These are phyloP conservation scores for Euphorbia lathyris DNA, from an alignment of 345 rosid species.

Conservation along the genomic window DNA sequence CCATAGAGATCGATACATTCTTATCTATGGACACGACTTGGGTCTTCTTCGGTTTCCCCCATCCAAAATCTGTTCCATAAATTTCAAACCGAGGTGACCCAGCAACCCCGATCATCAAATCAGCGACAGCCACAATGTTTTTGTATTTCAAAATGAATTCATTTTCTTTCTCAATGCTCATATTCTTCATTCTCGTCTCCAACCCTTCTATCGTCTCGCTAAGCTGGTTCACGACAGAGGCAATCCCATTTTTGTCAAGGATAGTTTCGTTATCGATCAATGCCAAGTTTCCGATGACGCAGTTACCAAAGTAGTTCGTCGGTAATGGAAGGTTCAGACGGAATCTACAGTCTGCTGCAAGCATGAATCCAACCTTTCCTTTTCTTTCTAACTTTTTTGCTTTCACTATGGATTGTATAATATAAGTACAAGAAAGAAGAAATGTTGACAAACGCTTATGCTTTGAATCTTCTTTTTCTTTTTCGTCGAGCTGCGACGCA, in stretches of 20 bases:
- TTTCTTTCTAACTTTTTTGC: conserved; percentile 22
- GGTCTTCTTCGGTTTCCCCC: background rate
- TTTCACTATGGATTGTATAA: conserved; percentile 23
- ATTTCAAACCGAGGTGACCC: background rate
- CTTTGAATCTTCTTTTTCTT: background rate
- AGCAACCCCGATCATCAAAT: background rate
- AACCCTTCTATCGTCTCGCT: background rate
- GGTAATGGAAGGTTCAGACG: conserved; percentile 19
- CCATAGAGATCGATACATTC: background rate
- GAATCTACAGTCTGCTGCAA: conserved; percentile 31
- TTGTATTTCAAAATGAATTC: too few species aligned
- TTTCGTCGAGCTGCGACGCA: background rate
- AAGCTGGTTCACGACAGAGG: background rate
- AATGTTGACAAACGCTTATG: conserved; percentile 28
- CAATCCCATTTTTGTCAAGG: background rate
- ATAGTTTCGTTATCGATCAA: too few species aligned
- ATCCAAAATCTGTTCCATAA: conserved; percentile 2
- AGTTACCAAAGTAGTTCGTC: conserved; percentile 40
- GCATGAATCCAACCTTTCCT: conserved; percentile 9
- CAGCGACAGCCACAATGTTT: too few species aligned
- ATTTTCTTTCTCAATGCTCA: background rate
- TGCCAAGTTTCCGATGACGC: conserved; percentile 6
- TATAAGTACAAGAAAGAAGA: conserved; percentile 32
- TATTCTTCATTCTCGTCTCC: background rate
- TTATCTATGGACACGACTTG: background rate